These are phyloP conservation scores for Zymoseptoria ardabiliae DNA, from an alignment of 2,329 filamentous ascomycete genomes.

Conservation along the genomic window DNA sequence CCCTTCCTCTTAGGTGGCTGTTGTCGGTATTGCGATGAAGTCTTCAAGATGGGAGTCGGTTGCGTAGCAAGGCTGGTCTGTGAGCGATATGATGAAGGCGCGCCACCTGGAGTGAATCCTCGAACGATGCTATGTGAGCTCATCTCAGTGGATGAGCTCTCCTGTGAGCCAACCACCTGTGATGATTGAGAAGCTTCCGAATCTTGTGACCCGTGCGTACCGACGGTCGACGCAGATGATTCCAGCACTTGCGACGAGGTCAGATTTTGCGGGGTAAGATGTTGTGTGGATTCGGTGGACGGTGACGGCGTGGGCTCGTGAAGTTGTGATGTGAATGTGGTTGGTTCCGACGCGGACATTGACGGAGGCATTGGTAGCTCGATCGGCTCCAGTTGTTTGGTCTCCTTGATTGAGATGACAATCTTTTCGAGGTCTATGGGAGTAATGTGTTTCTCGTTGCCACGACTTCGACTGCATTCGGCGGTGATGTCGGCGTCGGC, in stretches of 20 bases:
- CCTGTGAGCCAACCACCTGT: constrained; percentile 44
- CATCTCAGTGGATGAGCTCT: constrained; percentile 57
- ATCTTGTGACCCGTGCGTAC: constrained; percentile 32
- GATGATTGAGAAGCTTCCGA: constrained; percentile 29
- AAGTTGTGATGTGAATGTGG: neutral
- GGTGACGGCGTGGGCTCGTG: constrained; percentile 11
- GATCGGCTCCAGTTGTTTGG: constrained; percentile 58
- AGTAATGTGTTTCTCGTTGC: constrained; percentile 81
- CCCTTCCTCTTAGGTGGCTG: constrained; percentile 54
- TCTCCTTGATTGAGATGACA: constrained; percentile 84
- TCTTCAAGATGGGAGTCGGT: constrained; percentile 55
- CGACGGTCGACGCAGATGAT: constrained; percentile 53
- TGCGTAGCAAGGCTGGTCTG: constrained; percentile 49
- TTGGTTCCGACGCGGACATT: neutral
- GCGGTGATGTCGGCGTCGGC: constrained; percentile 63
- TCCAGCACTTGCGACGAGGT: constrained; percentile 33
- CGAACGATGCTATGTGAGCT: constrained; percentile 67
- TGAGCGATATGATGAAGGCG: constrained; percentile 61
- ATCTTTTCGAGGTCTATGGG: constrained; percentile 89
- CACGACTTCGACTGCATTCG: constrained; percentile 57
- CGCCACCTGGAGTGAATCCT: constrained; percentile 73
- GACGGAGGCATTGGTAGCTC: constrained; percentile 31
- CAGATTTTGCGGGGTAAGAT: neutral
- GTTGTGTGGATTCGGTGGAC: neutral
- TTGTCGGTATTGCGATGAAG: constrained; percentile 29